Base-by-base conservation (phyloP, 768 basidiomycete genomes). In the Phanerochaete sordida region DNA sequence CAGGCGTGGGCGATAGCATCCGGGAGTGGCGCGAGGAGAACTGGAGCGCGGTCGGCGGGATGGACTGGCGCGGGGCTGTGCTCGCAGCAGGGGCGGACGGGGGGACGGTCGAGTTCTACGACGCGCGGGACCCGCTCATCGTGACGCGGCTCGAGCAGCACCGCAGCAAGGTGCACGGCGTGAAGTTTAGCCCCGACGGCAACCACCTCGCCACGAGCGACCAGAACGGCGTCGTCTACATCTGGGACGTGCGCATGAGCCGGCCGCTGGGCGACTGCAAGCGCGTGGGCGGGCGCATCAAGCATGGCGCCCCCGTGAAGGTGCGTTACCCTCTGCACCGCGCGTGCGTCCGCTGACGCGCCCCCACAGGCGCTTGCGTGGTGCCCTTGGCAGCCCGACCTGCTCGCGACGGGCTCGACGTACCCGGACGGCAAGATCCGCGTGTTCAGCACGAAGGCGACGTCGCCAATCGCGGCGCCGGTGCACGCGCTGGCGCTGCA, bases 371-470 rank as follows among this genome's bases (percentile, higher is more conserved):
- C 88, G 1, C 73, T 90, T 49, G 82, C 86, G 0, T 90, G 88
- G 88, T 86, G 85, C 65, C 87, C 88, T 0, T 90, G 88, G 88
- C 84, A 88, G 64, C 76, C 77, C 3, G 82, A 82, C 57, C 75
- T 90, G 3, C 76, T 90, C 28, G 88, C 88, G 4, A 82, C 85
- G 0, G 88, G 87, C 16, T 84, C 87, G 13, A 82, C 81, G 15
- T 84, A 84, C 45, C 80, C 80, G 15, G 88, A 90, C 63, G 83
- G 84, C 50, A 76, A 72, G 28, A 77, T 84, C 65, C 82, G 79
- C 59, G 75, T 85, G 43, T 86, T 83, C 77, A 79, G 75, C 65
- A 74, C 75, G 27, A 79, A 77, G 37, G 60, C 75, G 27, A 82
- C 83, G 3, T 72, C 78, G 12, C 75, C 78, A 7, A 76, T 75